Conservation (phyloP, 176 grass and related monocot species). For the Olyra latifolia region DNA sequence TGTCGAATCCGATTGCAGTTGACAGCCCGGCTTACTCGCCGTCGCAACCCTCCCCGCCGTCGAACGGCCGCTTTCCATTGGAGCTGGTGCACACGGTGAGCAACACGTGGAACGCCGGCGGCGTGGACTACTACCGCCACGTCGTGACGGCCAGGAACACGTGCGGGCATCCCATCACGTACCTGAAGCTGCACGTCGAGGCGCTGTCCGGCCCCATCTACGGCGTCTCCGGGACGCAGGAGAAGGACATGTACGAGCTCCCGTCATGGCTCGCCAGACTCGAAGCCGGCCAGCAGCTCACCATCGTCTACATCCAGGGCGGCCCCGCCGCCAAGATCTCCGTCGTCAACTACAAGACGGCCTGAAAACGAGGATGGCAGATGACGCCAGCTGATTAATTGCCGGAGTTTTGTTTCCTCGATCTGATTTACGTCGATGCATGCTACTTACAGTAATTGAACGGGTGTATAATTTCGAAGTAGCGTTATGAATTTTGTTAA, state of each 20-base stretch:
- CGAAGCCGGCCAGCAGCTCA: slow-evolving; percentile 37
- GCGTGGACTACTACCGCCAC: slow-evolving; percentile 68
- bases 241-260: slow-evolving; percentile 58
- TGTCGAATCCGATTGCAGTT: neutral
- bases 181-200: slow-evolving; percentile 62
- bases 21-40: neutral
- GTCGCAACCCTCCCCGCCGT: neutral
- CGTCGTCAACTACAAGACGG: slow-evolving; percentile 47
- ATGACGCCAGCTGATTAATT: neutral
- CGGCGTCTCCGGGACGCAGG: slow-evolving; percentile 40
- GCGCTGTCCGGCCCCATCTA: slow-evolving; percentile 50
- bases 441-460: neutral
- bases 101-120: slow-evolving; percentile 51
- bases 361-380: neutral
- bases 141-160: slow-evolving; percentile 54
- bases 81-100: slow-evolving; percentile 79
- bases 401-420: neutral
- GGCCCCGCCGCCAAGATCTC: slow-evolving; percentile 56
- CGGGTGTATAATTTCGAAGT: neutral
- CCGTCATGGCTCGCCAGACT: slow-evolving; percentile 51
- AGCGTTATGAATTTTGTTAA: neutral
- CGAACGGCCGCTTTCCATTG: slow-evolving; percentile 29
- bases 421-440: neutral
- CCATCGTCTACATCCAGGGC: slow-evolving; percentile 79
- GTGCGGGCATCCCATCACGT: slow-evolving; percentile 58